Conservation (phyloP, 2,329 filamentous ascomycete genomes). For the Cytospora piceicola region DNA sequence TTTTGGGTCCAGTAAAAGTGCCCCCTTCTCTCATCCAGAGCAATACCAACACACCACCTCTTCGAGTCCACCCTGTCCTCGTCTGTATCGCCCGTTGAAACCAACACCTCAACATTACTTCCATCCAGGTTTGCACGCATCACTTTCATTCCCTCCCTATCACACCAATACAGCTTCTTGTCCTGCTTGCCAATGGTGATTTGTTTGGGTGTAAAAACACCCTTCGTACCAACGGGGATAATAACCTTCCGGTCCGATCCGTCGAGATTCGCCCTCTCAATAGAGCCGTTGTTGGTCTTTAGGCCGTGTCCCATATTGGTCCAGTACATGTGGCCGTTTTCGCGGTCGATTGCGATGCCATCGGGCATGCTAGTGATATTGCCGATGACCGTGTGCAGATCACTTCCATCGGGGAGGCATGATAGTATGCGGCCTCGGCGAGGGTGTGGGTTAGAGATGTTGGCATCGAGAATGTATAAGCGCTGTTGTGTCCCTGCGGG, state of each 20-base stretch:
- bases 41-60: slow-evolving; percentile 61
- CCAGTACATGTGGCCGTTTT: slow-evolving; percentile 49
- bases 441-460: slow-evolving; percentile 33
- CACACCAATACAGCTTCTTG: slow-evolving; percentile 47
- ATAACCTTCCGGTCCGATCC: slow-evolving; percentile 50
- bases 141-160: slow-evolving; percentile 49
- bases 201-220: slow-evolving; percentile 55
- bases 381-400: slow-evolving; percentile 34
- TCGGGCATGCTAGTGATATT: slow-evolving; percentile 44
- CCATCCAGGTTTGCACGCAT: slow-evolving; percentile 47
- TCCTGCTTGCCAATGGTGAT: slow-evolving; percentile 39
- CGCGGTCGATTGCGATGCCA: slow-evolving; percentile 46
- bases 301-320: slow-evolving; percentile 52
- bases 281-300: slow-evolving; percentile 45
- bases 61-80: slow-evolving; percentile 37
- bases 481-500: background rate
- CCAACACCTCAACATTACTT: slow-evolving; percentile 43
- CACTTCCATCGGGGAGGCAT: slow-evolving; percentile 32
- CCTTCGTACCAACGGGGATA: slow-evolving; percentile 43
- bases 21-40: slow-evolving; percentile 47
- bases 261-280: slow-evolving; percentile 47
- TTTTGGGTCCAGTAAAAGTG: slow-evolving; percentile 65
- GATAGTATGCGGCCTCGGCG: slow-evolving; percentile 33
- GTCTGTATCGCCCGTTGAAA: slow-evolving; percentile 33
- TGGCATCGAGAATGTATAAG: slow-evolving; percentile 39